Conservation (phyloP, 1,139 yeast species). For the Ogataea hybrid region DNA sequence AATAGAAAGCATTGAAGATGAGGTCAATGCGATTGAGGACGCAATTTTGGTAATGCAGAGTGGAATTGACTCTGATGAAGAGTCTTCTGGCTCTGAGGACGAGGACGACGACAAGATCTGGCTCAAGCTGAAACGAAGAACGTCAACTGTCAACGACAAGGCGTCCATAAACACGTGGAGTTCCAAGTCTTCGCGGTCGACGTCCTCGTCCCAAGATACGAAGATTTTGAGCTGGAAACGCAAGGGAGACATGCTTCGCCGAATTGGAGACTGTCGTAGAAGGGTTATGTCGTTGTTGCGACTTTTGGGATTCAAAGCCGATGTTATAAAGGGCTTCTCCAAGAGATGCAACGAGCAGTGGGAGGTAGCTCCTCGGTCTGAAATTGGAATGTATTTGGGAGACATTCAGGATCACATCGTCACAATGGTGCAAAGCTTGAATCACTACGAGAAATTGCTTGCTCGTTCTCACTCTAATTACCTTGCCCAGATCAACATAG, state of each 20-base stretch:
- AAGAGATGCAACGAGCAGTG: slow-evolving; percentile 85
- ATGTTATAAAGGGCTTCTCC: slow-evolving; percentile 91
- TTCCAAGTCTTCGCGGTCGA: slow-evolving; percentile 30
- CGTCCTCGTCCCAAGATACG: slow-evolving; percentile 44
- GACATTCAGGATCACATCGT: slow-evolving; percentile 95
- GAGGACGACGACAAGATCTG: slow-evolving; percentile 25
- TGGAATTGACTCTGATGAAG: slow-evolving; percentile 50
- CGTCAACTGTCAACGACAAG: slow-evolving; percentile 29
- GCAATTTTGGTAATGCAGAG: slow-evolving; percentile 85
- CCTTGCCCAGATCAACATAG: slow-evolving; percentile 93
- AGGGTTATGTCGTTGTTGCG: slow-evolving; percentile 89
- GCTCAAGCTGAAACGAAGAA: slow-evolving; percentile 29
- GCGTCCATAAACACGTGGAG: slow-evolving; percentile 19
- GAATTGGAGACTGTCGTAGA: slow-evolving; percentile 94
- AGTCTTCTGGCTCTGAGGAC: slow-evolving; percentile 38
- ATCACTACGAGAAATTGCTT: slow-evolving; percentile 88
- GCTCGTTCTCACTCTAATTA: slow-evolving; percentile 95
- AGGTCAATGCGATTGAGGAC: slow-evolving; percentile 89
- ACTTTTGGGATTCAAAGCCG: slow-evolving; percentile 88
- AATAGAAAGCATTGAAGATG: slow-evolving; percentile 90
- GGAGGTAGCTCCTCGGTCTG: slow-evolving; percentile 71
- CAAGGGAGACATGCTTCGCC: slow-evolving; percentile 89
- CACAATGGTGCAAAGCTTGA: slow-evolving; percentile 92
- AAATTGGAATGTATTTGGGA: slow-evolving; percentile 85
- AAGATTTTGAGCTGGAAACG: slow-evolving; percentile 79